phyloP scores from a whole-genome alignment of 257 asterid genomes.

The Thymus quinquecostatus region DNA sequence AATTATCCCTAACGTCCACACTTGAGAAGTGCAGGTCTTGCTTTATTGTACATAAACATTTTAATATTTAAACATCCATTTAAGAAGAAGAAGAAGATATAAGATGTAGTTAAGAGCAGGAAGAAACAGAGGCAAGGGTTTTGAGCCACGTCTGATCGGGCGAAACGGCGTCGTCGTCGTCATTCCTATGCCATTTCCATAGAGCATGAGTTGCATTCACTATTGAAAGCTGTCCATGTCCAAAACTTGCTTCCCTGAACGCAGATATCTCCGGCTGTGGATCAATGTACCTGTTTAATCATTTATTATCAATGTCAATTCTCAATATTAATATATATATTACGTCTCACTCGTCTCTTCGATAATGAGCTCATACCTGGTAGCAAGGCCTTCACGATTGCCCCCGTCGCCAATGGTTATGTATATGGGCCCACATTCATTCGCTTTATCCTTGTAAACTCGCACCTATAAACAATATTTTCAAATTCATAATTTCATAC shows the following conservation, averaged over 20 bases:
- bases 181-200: slow-evolving; percentile 87
- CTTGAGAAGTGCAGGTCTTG: too few relatives aligned
- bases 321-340: too few relatives aligned
- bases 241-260: slow-evolving; percentile 87
- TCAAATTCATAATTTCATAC: too few relatives aligned
- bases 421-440: slow-evolving; percentile 66
- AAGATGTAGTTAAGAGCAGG: slow-evolving; percentile 28
- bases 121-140: slow-evolving; percentile 42
- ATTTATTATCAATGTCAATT: too few relatives aligned
- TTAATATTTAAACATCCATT: too few relatives aligned
- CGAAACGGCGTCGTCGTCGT: slow-evolving; percentile 41
- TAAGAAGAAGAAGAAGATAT: background rate
- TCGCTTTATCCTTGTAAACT: slow-evolving; percentile 55
- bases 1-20: too few relatives aligned
- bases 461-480: slow-evolving; percentile 40
- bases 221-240: slow-evolving; percentile 68
- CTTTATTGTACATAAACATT: too few relatives aligned
- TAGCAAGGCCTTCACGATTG: slow-evolving; percentile 86
- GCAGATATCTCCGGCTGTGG: slow-evolving; percentile 66
- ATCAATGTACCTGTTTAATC: slow-evolving; percentile 44
- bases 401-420: slow-evolving; percentile 87
- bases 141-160: slow-evolving; percentile 64
- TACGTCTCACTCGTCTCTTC: too few relatives aligned
- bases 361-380: too few relatives aligned
- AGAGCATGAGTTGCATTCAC: slow-evolving; percentile 65